phyloP scores from a whole-genome alignment of 495 filamentous ascomycete species.

The Penicillium cataractarum region DNA sequence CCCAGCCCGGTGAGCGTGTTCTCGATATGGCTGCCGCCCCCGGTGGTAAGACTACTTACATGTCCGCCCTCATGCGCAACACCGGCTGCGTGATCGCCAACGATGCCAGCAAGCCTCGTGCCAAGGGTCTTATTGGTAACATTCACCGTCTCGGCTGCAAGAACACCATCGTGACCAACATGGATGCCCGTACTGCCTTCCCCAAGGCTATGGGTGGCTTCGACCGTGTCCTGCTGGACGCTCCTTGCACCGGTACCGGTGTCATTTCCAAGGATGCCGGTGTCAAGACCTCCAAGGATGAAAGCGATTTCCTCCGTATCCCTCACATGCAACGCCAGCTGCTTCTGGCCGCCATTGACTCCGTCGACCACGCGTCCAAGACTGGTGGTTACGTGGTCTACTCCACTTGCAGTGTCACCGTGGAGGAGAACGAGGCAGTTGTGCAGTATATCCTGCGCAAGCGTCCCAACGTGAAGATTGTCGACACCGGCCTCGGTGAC shows the following conservation, averaged over 20 bases:
- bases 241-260: conserved; percentile 79
- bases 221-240: conserved; percentile 80
- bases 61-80: conserved; percentile 97
- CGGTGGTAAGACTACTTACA: conserved; percentile 96
- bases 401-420: conserved; percentile 88
- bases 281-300: conserved; percentile 96
- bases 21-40: conserved; percentile 97
- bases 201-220: conserved; percentile 94
- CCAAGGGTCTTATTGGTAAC: conserved; percentile 97
- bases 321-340: conserved; percentile 95
- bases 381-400: conserved; percentile 95
- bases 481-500: conserved; percentile 83
- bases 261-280: conserved; percentile 95
- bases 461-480: conserved; percentile 89
- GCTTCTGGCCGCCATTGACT: conserved; percentile 90
- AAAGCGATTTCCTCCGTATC: conserved; percentile 86
- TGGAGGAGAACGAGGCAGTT: conserved; percentile 92
- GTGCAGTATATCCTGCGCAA: conserved; percentile 90
- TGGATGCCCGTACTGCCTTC: conserved; percentile 85
- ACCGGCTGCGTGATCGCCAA: conserved; percentile 96
- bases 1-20: conserved; percentile 87
- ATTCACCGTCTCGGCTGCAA: conserved; percentile 92
- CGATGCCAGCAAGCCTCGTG: conserved; percentile 88
- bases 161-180: conserved; percentile 93
- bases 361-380: conserved; percentile 79